phyloP scores from a whole-genome alignment of 495 filamentous ascomycete species.

The Tricharina praecox region DNA sequence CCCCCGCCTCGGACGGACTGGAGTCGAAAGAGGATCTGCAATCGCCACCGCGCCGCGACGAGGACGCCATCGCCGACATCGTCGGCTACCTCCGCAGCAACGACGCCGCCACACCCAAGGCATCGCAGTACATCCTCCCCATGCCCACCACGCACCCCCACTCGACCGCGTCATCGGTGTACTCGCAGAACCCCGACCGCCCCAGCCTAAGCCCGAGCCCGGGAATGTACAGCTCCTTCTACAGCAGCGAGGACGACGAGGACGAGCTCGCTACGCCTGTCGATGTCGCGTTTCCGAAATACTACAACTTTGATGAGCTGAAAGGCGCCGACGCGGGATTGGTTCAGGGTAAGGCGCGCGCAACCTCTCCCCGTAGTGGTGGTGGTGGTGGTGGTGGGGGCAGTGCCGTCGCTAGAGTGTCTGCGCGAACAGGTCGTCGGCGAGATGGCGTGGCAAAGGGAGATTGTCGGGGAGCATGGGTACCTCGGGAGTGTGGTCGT shows the following conservation, averaged over 20 bases:
- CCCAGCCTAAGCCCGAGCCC: background rate
- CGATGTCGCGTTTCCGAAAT: constrained; percentile 10
- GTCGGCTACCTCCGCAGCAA: background rate
- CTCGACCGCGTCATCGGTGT: background rate
- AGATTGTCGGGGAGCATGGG: constrained; percentile 21
- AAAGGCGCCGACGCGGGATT: constrained; percentile 11
- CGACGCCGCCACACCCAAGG: too few species aligned
- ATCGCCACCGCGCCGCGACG: background rate
- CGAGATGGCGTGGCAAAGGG: constrained; percentile 20
- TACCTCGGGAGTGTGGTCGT: constrained; percentile 22
- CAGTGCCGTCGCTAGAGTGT: constrained; percentile 15
- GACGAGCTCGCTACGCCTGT: background rate
- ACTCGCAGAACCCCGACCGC: too few species aligned
- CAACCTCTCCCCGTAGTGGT: too few species aligned
- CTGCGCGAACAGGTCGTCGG: constrained; percentile 23
- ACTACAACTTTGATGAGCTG: constrained; percentile 24
- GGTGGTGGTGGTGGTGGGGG: too few species aligned
- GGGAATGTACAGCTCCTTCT: background rate
- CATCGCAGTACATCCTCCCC: too few species aligned
- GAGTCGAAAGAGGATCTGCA: background rate
- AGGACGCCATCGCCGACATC: background rate
- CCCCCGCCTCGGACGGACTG: background rate
- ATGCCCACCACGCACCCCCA: too few species aligned
- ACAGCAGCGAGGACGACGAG: constrained; percentile 9
- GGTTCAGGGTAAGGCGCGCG: too few species aligned